A percentile compares a stretch with the other conserved stretches of the same genome.
phyloP scores from a whole-genome alignment of 371 early-diverging fungal genomes.

The Apophysomyces sp. region DNA sequence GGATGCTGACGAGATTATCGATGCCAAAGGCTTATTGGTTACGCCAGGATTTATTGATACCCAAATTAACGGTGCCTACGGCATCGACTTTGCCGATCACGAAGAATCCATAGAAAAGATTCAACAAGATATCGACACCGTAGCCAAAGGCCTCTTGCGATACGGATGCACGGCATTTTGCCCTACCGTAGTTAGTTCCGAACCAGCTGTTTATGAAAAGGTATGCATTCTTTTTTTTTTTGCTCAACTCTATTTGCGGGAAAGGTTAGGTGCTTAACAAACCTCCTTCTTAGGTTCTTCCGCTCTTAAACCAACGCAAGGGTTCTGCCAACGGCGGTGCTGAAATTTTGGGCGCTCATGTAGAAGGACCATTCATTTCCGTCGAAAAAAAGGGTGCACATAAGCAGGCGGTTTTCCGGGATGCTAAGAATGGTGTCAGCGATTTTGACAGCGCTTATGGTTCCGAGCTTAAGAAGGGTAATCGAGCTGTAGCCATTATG shows the following conservation, averaged over 20 bases:
- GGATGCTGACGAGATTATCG: conserved; percentile 65
- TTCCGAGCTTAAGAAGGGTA: conserved; percentile 26
- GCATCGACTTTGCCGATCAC: conserved; percentile 71
- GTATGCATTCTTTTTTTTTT: conserved; percentile 29
- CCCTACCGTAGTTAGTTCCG: conserved; percentile 79
- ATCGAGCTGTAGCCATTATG: conserved; percentile 56
- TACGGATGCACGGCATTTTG: conserved; percentile 79
- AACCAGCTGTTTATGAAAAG: conserved; percentile 66
- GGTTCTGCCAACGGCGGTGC: conserved; percentile 67
- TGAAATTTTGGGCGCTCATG: conserved; percentile 73
- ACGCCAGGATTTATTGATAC: conserved; percentile 79
- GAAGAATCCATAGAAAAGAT: conserved; percentile 42
- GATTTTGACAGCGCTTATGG: conserved; percentile 80
- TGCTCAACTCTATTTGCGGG: background rate
- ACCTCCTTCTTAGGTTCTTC: conserved; percentile 46
- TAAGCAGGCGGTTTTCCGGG: conserved; percentile 62
- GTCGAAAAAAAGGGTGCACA: conserved; percentile 73
- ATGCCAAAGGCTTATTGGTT: conserved; percentile 67
- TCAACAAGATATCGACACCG: conserved; percentile 54
- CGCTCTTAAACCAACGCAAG: conserved; percentile 61
- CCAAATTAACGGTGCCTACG: conserved; percentile 81
- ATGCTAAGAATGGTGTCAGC: conserved; percentile 63
- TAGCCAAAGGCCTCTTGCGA: conserved; percentile 69
- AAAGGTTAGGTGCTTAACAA: background rate
- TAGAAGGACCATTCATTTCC: conserved; percentile 80